Evolutionary conservation across 2,329 filamentous ascomycete species (phyloP).

Genomic region (Pseudomassariella vexata): DNA sequence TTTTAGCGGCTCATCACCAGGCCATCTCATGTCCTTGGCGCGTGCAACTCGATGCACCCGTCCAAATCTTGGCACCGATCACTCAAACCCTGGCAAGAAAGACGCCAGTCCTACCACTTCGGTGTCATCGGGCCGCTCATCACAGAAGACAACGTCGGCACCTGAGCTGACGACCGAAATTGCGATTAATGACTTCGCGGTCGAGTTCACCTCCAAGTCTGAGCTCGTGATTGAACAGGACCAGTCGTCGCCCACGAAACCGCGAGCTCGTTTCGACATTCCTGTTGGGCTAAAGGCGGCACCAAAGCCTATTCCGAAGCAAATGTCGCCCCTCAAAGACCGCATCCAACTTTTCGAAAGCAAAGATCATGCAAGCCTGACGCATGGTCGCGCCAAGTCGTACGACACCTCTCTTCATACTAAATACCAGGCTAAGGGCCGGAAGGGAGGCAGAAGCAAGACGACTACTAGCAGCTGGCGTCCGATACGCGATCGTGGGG

Average conservation of each 20-base stretch:
- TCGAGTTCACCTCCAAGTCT: slow-evolving; percentile 19
- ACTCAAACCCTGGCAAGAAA: neutral
- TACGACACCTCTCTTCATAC: slow-evolving; percentile 5
- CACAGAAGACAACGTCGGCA: slow-evolving; percentile 12
- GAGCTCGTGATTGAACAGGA: slow-evolving; percentile 7
- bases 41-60: neutral
- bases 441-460: slow-evolving; percentile 6
- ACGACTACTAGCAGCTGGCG: slow-evolving; percentile 12
- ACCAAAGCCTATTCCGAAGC: slow-evolving; percentile 3
- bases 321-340: slow-evolving; percentile 21
- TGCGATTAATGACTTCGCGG: slow-evolving; percentile 20
- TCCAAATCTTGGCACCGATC: neutral
- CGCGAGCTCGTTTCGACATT: no score
- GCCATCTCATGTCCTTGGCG: slow-evolving; percentile 9
- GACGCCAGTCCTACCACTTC: neutral
- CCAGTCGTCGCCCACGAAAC: slow-evolving; percentile 2
- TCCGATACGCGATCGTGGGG: slow-evolving; percentile 18
- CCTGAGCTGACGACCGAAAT: slow-evolving; percentile 23
- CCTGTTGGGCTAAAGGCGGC: neutral
- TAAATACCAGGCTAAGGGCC: slow-evolving; percentile 4
- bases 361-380: no score
- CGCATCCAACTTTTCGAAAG: slow-evolving; percentile 23
- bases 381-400: slow-evolving; percentile 11
- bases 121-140: neutral
- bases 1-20: slow-evolving; percentile 10